Percentiles rank a stretch among this genome's conserved stretches.
phyloP scores from a whole-genome alignment of 805 yeast genomes.

The Schizosaccharomyces pombe region ASM294v3 CU329670.1:5097001-5097500 shows the following conservation, averaged over 20 bases:
- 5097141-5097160: background rate
- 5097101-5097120: background rate
- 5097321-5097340: background rate
- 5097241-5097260: background rate
- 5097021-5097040: no score
- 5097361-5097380: background rate
- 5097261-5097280: constrained; percentile 1
- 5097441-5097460: no score
- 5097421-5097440: background rate
- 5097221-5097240: constrained; percentile 1
- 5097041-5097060: no score
- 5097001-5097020: no score
- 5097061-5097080: no score
- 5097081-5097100: background rate
- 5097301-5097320: background rate
- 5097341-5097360: background rate
- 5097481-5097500: no score
- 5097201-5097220: background rate
- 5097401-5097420: background rate
- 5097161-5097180: background rate
- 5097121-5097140: background rate
- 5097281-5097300: background rate
- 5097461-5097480: no score
- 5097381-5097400: background rate
- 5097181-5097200: background rate